Conservation (phyloP, 176 grass and related monocot genomes). For the bread wheat (Triticum aestivum) region DNA sequence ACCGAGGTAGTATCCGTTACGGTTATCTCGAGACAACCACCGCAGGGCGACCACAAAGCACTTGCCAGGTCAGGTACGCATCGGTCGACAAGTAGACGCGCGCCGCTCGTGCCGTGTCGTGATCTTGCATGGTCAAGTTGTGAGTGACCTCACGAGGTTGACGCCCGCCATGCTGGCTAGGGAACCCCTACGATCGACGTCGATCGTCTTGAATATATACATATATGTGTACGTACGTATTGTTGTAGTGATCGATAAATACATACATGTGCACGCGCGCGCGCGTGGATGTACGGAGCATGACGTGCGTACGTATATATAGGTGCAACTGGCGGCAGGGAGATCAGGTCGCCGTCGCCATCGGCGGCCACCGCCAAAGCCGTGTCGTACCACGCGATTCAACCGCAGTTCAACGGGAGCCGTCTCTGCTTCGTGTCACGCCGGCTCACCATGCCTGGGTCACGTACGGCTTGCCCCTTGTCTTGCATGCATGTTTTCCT, state of each 20-base stretch:
- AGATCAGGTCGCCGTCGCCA: not conserved
- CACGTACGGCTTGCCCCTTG: not conserved
- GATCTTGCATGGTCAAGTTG: slow-evolving; percentile 4
- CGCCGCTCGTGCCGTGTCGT: not conserved
- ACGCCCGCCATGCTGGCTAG: slow-evolving; percentile 43
- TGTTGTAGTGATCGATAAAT: not conserved
- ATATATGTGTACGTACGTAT: no score
- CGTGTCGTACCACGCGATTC: not conserved
- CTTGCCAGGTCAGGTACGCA: not conserved
- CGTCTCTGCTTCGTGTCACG: not conserved
- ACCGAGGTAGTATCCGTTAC: not conserved
- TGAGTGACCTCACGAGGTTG: slow-evolving; percentile 19
- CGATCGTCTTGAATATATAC: no score
- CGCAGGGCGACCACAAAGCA: not conserved
- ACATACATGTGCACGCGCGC: no score
- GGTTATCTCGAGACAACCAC: not conserved
- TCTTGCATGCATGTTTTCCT: not conserved
- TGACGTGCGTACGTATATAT: no score
- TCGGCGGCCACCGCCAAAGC: slow-evolving; percentile 28
- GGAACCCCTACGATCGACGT: not conserved
- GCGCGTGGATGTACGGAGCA: not conserved
- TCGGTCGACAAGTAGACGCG: not conserved
- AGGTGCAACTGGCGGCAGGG: not conserved
- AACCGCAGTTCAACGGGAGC: not conserved
- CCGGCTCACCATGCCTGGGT: not conserved